Evolutionary conservation across 2,329 filamentous ascomycete genomes (phyloP).

Genomic region (Colletotrichum sublineola): DNA sequence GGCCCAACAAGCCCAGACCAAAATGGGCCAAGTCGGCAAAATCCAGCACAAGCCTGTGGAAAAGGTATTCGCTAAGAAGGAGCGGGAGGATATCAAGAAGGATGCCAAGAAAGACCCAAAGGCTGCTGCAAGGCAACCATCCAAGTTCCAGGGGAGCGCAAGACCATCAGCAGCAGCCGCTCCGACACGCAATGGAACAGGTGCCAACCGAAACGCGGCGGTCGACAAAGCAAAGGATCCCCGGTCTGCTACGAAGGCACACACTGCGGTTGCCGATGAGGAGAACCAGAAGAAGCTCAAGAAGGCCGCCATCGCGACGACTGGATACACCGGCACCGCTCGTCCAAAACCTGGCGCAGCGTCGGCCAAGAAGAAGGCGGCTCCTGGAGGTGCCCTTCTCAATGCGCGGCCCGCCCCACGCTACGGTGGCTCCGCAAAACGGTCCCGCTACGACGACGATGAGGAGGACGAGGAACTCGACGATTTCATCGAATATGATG

Average conservation of each 20-base stretch:
- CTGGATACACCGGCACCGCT: constrained; percentile 75
- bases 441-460: constrained; percentile 66
- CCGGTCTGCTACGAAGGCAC: constrained; percentile 40
- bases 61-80: constrained; percentile 69
- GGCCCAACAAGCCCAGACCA: constrained; percentile 74
- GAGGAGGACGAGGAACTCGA: constrained; percentile 75
- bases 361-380: constrained; percentile 50
- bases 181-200: constrained; percentile 29
- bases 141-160: constrained; percentile 34
- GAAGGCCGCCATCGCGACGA: constrained; percentile 72
- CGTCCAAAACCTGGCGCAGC: constrained; percentile 65
- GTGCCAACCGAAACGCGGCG: constrained; percentile 43
- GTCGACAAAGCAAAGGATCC: constrained; percentile 45
- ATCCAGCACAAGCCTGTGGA: constrained; percentile 83
- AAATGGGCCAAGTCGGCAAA: constrained; percentile 73
- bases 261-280: constrained; percentile 45
- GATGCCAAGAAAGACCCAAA: constrained; percentile 51
- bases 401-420: constrained; percentile 45
- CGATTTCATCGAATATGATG: constrained; percentile 73
- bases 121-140: constrained; percentile 10
- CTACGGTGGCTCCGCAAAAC: constrained; percentile 48
- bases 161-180: constrained; percentile 22
- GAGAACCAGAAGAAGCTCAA: constrained; percentile 70
- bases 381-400: constrained; percentile 58
- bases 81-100: constrained; percentile 63